phyloP scores from a whole-genome alignment of 139 green algal genomes.

The Volvox africanus region DNA sequence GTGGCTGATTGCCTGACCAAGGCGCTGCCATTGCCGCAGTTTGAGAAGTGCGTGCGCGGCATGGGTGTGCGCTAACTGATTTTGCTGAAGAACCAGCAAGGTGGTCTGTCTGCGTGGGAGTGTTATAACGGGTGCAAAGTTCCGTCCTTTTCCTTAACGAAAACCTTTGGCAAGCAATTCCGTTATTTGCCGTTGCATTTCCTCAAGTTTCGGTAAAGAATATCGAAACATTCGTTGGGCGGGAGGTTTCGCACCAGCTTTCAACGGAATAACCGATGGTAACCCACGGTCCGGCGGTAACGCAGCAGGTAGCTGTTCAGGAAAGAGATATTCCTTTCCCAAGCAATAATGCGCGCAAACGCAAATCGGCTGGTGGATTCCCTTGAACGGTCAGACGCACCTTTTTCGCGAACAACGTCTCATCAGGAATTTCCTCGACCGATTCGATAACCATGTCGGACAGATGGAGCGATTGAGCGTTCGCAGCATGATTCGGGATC shows the following conservation, averaged over 20 bases:
- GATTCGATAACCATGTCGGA: neutral
- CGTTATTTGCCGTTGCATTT: slow-evolving; percentile 4
- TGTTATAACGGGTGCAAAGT: too few species aligned
- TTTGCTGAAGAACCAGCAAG: too few species aligned
- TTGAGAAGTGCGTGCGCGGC: too few species aligned
- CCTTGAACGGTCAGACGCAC: neutral
- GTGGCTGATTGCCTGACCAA: too few species aligned
- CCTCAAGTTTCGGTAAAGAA: neutral
- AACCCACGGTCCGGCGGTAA: neutral
- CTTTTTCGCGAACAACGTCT: neutral
- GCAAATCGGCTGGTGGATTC: neutral
- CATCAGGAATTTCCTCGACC: neutral
- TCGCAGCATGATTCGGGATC: neutral
- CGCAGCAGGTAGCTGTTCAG: neutral
- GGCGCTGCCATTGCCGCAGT: too few species aligned
- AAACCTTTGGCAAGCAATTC: slow-evolving; percentile 46
- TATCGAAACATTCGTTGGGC: neutral
- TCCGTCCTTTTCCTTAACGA: slow-evolving; percentile 70
- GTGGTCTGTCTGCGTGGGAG: too few species aligned
- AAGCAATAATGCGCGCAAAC: neutral
- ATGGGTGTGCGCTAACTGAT: too few species aligned
- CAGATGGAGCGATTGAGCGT: neutral
- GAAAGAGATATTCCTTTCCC: neutral
- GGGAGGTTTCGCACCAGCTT: neutral
- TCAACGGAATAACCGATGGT: neutral